phyloP scores from a whole-genome alignment of 169 alveolate genomes.

The Plasmodium vivax region DNA sequence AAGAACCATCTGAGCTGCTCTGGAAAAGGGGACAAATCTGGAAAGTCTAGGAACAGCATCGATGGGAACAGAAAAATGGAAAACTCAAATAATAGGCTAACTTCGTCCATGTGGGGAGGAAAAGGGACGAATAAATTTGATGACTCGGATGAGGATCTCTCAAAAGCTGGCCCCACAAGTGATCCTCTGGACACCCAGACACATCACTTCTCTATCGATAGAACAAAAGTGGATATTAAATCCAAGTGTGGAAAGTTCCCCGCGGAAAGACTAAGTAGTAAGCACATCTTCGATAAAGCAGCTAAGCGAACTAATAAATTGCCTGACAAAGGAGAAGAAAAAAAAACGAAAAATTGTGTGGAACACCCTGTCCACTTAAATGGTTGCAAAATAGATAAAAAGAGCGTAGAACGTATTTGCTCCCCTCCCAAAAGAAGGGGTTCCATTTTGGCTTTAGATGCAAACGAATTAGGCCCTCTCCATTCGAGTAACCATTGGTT shows the following conservation, averaged over 20 bases:
- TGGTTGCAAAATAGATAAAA: background rate
- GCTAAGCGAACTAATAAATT: background rate
- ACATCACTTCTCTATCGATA: background rate
- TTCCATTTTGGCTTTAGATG: background rate
- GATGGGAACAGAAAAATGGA: background rate
- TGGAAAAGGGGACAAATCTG: background rate
- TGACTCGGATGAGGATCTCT: background rate
- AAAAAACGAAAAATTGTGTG: background rate
- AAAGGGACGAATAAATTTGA: background rate
- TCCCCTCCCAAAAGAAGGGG: background rate
- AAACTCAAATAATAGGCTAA: background rate
- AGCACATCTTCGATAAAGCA: background rate
- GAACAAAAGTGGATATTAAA: background rate
- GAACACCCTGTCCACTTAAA: background rate
- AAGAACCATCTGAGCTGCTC: background rate
- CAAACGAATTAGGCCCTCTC: background rate
- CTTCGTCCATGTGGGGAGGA: background rate
- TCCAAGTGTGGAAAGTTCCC: background rate
- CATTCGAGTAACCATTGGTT: background rate
- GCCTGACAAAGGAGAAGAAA: background rate
- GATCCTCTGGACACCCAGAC: background rate
- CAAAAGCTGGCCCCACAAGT: background rate
- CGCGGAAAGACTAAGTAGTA: background rate
- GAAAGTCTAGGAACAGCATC: background rate
- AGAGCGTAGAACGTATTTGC: background rate